These are phyloP conservation scores for Vigna mungo DNA, from an alignment of 306 rosid genomes.

Conservation along the genomic window DNA sequence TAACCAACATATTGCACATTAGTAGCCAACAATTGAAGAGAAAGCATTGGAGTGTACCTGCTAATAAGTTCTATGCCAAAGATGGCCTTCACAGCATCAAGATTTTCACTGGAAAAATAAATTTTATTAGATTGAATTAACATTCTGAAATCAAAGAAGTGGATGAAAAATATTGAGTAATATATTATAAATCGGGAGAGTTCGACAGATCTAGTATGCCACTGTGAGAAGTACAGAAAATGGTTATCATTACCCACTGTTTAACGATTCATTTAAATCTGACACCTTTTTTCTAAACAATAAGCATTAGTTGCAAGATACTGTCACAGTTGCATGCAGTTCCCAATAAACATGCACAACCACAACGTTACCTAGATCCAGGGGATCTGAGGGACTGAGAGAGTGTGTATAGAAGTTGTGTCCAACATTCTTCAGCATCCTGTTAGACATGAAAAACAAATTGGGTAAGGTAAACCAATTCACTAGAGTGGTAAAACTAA, in stretches of 20 bases:
- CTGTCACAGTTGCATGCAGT: constrained; percentile 20
- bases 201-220: constrained; percentile 14
- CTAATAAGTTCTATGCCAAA: constrained; percentile 85
- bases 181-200: not conserved
- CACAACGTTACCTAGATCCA: constrained; percentile 74
- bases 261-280: constrained; percentile 4
- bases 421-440: constrained; percentile 99
- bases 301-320: constrained; percentile 26
- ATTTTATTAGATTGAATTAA: constrained; percentile 27
- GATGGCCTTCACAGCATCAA: constrained; percentile 81
- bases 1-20: not conserved
- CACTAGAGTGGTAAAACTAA: constrained; percentile 14
- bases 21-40: constrained; percentile 14
- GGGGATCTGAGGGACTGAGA: constrained; percentile 85
- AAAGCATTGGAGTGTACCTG: constrained; percentile 59
- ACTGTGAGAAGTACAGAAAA: constrained; percentile 17
- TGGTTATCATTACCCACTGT: constrained; percentile 7
- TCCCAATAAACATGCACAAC: constrained; percentile 27
- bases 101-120: constrained; percentile 68
- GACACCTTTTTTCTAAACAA: constrained; percentile 28
- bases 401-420: constrained; percentile 92
- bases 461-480: constrained; percentile 23
- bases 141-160: constrained; percentile 29
- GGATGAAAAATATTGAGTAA: constrained; percentile 17
- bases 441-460: constrained; percentile 50